phyloP scores from a whole-genome alignment of 306 rosid genomes.

The Sicyos baderoa region DNA sequence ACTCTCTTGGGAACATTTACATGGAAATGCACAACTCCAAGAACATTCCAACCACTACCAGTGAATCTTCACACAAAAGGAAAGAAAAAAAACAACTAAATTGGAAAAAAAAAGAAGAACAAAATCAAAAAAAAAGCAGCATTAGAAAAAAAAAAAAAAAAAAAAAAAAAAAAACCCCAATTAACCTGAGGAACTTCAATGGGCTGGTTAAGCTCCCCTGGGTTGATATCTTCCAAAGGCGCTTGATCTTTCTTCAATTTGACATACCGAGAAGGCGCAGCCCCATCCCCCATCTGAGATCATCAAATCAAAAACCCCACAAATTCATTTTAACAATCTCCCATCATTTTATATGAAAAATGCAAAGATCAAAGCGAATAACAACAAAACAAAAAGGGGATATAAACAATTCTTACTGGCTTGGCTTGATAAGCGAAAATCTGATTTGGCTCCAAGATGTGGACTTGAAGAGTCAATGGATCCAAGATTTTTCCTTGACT shows the following conservation, averaged over 20 bases:
- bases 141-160: too few relatives aligned
- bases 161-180: too few relatives aligned
- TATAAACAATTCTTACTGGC: constrained; percentile 1
- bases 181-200: constrained; percentile 86
- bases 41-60: background rate
- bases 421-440: too few relatives aligned
- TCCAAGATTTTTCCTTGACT: background rate
- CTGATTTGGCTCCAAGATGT: too few relatives aligned
- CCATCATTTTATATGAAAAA: background rate
- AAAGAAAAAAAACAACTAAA: too few relatives aligned
- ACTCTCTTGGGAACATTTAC: background rate
- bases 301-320: constrained; percentile 14
- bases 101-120: too few relatives aligned
- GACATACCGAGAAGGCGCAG: constrained; percentile 66
- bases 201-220: constrained; percentile 97
- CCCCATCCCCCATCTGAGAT: constrained; percentile 63
- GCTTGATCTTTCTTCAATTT: constrained; percentile 73
- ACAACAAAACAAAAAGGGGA: background rate
- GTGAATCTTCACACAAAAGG: background rate
- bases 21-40: background rate
- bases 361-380: background rate
- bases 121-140: too few relatives aligned
- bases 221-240: constrained; percentile 63
- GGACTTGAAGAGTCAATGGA: constrained; percentile 6
- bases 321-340: constrained; percentile 13